Base-by-base conservation (phyloP, 2,329 filamentous ascomycete species). In the Colletotrichum shisoi region DNA sequence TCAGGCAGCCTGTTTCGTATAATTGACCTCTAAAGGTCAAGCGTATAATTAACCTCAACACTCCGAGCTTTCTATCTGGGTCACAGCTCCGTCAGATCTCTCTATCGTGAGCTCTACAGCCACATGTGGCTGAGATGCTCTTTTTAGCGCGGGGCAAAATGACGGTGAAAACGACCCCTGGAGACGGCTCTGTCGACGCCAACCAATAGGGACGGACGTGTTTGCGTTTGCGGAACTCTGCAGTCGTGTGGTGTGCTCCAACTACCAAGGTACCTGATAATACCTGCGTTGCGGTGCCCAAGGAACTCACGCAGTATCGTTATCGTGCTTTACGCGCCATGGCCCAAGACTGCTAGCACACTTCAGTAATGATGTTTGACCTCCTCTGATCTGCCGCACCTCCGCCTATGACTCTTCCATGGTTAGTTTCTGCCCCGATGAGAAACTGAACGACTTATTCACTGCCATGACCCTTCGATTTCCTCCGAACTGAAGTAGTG, bases 161-260 rank as follows among this genome's bases (percentile, higher is more conserved):
- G 46, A 51, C 57, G 57, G 57, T 68, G 66, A 67, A 57, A 67
- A 45, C 5, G 59, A 48, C 44, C 11, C 39, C 19, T 61, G 8
- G 34, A 57, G 51, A 45, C 31, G 40, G 31, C 24, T 9, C 40
- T 42, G 24, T 5, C 39, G 24, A 37, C 21, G 27, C 27, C 54
- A 56, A 45, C 62, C 65, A 68, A 68, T 68, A n/a, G 21, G 4
- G 49, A 45, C 42, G 8, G 46, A 49, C 21, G 49, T 57, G 66
- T 62, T 66, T 66, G 51, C 57, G 52, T 27, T 45, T 62, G 60
- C 31, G 60, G 51, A 15, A 56, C 49, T 37, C 49, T 56, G 24
- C 49, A 56, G n/a, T 34, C 15, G 19, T 58, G 40, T 49, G 21
- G 62, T 46, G 37, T 46, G 46, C 31, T 42, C 45, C 40, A 46